Evolutionary conservation across 164 flowering plant genomes (phyloP), one percentile per base, ranked within the genome.

Genomic region (Liquidambar formosana): DNA sequence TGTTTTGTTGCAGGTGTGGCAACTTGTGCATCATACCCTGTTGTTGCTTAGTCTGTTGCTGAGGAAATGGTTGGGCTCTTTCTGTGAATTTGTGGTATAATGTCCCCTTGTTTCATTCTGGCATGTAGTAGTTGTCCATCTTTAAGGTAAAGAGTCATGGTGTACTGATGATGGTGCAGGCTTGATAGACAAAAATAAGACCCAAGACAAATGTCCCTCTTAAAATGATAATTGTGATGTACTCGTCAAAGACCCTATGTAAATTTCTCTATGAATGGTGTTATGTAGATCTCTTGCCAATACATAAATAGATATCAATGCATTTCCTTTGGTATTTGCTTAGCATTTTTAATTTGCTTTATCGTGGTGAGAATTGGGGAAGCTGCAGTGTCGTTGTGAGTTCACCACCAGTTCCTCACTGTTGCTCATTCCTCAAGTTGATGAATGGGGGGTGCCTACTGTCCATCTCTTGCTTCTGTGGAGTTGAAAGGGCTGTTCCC

Each of bases 1-100:
- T 43, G 10, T 75, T 5, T 57, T 23, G 12, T 80, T 86, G 81
- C 89, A 94, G 98, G 98, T 79, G 71, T 95, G 73, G 91, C 99
- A 46, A 95, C 99, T 49, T 95, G 97, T 80, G 91, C 97, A 23
- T 95, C 99, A 14, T 95, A 91, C 78, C 99, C 99, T 0, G 38
- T 89, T 57, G 90, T 95, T 27, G 97, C 88, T 13, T 87, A 75
- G 69, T 15, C 16, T 68, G 65, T 54, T 61, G 33, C 23, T 8
- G 56, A 38, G 63, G 47, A 44, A 27, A 18, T 18, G 21, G 41
- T 2, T 13, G 0, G 57, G 57, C 51, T 25, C 1, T 43, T 51
- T 3, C 8, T 54, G 58, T 54, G 58, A 19, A 54, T 54, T 51
- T 54, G 58, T 23, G 58, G 23, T 54, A 54, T 54, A 54, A 54